A percentile compares a stretch with the other conserved stretches of the same genome.
phyloP scores from a whole-genome alignment of 1,284 basidiomycete species.

The Melampsora larici-populina region DNA sequence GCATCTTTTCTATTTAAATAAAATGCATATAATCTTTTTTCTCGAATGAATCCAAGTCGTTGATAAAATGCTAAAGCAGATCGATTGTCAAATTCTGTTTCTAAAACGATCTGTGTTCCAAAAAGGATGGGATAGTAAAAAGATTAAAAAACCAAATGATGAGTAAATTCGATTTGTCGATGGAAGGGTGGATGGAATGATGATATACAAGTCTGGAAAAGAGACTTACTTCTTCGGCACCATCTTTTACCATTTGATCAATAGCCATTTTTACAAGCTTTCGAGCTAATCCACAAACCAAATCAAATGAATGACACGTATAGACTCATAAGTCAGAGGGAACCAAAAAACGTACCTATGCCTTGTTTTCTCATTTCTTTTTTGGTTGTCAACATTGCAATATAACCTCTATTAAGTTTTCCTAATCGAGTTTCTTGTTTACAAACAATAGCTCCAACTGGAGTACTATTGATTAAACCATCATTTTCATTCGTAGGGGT shows the following conservation, averaged over 20 bases:
- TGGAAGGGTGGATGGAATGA: too few relatives aligned
- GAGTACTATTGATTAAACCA: background rate
- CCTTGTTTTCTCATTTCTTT: constrained; percentile 76
- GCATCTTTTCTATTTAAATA: constrained; percentile 72
- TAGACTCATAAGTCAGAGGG: constrained; percentile 50
- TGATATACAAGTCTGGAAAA: too few relatives aligned
- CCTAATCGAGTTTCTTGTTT: constrained; percentile 81
- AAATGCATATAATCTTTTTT: constrained; percentile 90
- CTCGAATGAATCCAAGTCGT: constrained; percentile 86
- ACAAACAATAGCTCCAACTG: constrained; percentile 85
- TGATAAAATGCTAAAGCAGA: constrained; percentile 84
- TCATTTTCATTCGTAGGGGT: constrained; percentile 56
- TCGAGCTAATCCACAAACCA: constrained; percentile 61
- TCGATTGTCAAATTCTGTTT: constrained; percentile 92
- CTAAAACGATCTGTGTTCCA: constrained; percentile 83
- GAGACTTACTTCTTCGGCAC: constrained; percentile 72
- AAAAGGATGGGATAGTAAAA: background rate
- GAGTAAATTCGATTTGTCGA: background rate
- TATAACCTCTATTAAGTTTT: constrained; percentile 80
- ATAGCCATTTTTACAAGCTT: constrained; percentile 73
- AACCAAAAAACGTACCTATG: constrained; percentile 67
- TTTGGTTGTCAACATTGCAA: constrained; percentile 91
- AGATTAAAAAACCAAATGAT: constrained; percentile 26
- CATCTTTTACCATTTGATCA: constrained; percentile 70
- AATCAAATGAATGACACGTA: constrained; percentile 10